Evolutionary conservation across 805 yeast species (phyloP).

Genomic region (Myxozyma lipomycoides): DNA sequence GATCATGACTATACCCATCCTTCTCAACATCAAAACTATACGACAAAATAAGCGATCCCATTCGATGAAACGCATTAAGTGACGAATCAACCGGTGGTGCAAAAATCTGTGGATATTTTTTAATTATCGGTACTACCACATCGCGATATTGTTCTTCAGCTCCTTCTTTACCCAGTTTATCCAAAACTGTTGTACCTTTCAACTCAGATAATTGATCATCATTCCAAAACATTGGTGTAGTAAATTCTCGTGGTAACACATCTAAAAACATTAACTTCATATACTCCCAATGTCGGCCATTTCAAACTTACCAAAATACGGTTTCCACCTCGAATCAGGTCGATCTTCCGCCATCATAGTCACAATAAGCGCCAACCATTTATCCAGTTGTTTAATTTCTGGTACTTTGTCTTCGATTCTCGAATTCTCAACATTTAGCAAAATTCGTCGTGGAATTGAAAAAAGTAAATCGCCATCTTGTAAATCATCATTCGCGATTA

Average conservation of each 20-base stretch:
- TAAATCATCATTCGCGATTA: constrained; percentile 62
- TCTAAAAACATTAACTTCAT: constrained; percentile 29
- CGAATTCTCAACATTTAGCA: constrained; percentile 58
- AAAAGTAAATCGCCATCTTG: constrained; percentile 61
- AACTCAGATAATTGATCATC: constrained; percentile 55
- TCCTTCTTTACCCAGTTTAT: constrained; percentile 64
- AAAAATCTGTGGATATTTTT: constrained; percentile 28
- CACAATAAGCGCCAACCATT: constrained; percentile 77
- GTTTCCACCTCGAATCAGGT: constrained; percentile 57
- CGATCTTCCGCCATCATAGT: constrained; percentile 60
- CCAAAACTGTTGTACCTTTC: constrained; percentile 65
- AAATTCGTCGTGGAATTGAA: constrained; percentile 56
- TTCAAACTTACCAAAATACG: constrained; percentile 49
- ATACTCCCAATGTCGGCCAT: background rate
- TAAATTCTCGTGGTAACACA: constrained; percentile 61
- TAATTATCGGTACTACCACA: constrained; percentile 45
- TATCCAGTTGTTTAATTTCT: constrained; percentile 39
- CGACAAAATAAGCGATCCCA: constrained; percentile 80
- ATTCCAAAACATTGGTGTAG: constrained; percentile 77
- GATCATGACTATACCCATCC: constrained; percentile 5
- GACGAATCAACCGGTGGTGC: constrained; percentile 39
- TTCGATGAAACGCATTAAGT: constrained; percentile 58
- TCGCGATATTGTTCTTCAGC: constrained; percentile 59
- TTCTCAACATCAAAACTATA: constrained; percentile 81
- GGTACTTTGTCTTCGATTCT: constrained; percentile 29